A percentile compares a stretch with the other conserved stretches of the same genome.
Evolutionary conservation across 148 eudicot genomes (phyloP).

Genomic region (Fallopia convolvulus): DNA sequence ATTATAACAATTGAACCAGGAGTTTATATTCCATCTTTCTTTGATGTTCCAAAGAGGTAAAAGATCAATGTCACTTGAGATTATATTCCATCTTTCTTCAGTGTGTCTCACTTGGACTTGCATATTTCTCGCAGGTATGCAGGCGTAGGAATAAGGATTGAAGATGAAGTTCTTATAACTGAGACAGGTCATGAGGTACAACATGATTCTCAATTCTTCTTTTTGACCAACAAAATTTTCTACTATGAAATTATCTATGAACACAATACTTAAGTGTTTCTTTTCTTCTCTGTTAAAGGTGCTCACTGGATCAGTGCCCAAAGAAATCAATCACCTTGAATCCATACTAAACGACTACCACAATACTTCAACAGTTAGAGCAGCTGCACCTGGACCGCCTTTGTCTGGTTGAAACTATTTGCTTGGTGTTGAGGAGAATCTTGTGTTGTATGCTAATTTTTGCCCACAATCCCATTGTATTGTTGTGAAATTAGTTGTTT

Average conservation of each 20-base stretch:
- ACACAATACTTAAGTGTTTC: not conserved
- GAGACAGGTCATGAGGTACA: conserved; percentile 83
- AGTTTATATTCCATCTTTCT: conserved; percentile 67
- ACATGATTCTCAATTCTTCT: conserved; percentile 6
- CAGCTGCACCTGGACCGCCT: not conserved
- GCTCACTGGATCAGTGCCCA: conserved; percentile 81
- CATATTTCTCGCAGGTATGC: conserved; percentile 48
- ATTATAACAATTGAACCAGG: conserved; percentile 97
- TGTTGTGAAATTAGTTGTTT: not conserved
- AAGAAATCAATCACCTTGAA: conserved; percentile 67
- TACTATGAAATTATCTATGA: not conserved
- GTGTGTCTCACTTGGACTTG: conserved; percentile 1
- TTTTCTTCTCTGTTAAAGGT: conserved; percentile 35
- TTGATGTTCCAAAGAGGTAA: conserved; percentile 65
- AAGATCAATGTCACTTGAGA: not conserved
- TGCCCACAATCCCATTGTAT: not conserved
- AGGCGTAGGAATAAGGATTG: conserved; percentile 92
- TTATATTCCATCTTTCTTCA: not conserved
- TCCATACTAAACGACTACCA: conserved; percentile 59
- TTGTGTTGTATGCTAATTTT: not conserved
- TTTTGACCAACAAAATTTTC: not conserved
- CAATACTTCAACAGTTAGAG: conserved; percentile 13
- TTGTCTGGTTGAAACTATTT: not conserved
- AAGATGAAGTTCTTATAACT: conserved; percentile 88
- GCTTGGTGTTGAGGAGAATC: not conserved